phyloP scores from a whole-genome alignment of 2,329 filamentous ascomycete species.

The Clonostachys chloroleuca region DNA sequence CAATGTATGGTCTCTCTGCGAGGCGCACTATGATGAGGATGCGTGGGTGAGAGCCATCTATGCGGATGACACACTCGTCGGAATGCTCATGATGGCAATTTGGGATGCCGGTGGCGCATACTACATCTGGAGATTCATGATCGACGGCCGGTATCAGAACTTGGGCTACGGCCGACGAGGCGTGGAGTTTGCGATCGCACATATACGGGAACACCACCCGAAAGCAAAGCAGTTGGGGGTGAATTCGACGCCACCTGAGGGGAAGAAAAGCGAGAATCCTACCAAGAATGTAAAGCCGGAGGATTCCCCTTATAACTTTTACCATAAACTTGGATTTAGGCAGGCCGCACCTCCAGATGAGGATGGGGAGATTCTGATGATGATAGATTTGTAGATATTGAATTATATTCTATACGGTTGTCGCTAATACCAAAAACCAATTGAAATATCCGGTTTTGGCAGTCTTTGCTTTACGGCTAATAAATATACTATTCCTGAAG shows the following conservation, averaged over 20 bases:
- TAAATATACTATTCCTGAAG: no score
- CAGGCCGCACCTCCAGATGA: slow-evolving; percentile 1
- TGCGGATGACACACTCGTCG: slow-evolving; percentile 4
- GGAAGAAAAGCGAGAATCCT: background rate
- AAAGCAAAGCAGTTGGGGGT: background rate
- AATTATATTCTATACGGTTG: no score
- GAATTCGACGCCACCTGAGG: slow-evolving; percentile 2
- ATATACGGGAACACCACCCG: slow-evolving; percentile 1
- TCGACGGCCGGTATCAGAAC: slow-evolving; percentile 2
- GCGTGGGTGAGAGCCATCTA: slow-evolving; percentile 6
- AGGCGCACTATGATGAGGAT: slow-evolving; percentile 5
- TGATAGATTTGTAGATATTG: background rate
- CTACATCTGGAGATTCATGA: slow-evolving; percentile 7
- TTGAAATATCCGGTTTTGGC: no score
- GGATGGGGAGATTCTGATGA: slow-evolving; percentile 3
- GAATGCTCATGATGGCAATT: slow-evolving; percentile 6
- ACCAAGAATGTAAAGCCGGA: background rate
- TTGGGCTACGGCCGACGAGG: slow-evolving; percentile 1
- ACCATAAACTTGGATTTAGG: slow-evolving; percentile 3
- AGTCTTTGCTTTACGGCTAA: no score
- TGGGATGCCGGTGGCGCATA: slow-evolving; percentile 2
- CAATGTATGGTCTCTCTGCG: slow-evolving; percentile 4
- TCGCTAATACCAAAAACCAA: no score
- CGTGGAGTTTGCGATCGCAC: background rate
- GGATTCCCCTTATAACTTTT: slow-evolving; percentile 4